Base-by-base conservation (phyloP, 2,329 filamentous ascomycete species). In the Phoma sp. region DNA sequence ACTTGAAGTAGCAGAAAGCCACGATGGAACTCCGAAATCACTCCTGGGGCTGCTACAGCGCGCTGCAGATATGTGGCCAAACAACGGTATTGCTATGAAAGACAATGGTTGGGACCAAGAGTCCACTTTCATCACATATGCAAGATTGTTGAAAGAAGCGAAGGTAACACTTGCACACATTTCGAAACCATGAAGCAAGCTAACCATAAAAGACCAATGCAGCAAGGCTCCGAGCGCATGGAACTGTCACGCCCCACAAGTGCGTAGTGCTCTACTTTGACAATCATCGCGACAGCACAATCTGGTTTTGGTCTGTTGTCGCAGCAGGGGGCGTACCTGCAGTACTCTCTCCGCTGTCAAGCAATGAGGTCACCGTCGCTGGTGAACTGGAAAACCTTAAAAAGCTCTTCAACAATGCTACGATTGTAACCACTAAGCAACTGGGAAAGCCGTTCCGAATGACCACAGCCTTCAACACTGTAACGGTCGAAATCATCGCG, bases 271-370 rank as follows among this genome's bases (percentile, higher is more conserved):
- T 58, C 2, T 52, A 61, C 37, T 49, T 61, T 29, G 37, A 61
- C 49, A 51, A 27, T 9, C 58, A 61, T 32, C 45, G 41, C 13
- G 51, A 58, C 19, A 57, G 48, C 31, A 41, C 51, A 4, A 35
- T 61, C 15, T 61, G 55, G 58, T 61, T 51, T 38, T 61, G 58
- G 58, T 49, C 55, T 1, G 25, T 41, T 21, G 32, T 59, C 2
- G 31, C 39, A 12, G 58, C 58, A 13, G 49, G 48, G 2, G 55
- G 51, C 9, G 25, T 59, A n/a, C 58, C 58, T 31, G 55, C 44
- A n/a, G 22, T 52, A 8, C 53, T 51, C 2, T 50, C 55, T 35
- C 39, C 58, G 4, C 38, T 56, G 17, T 61, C 47, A 43, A 57
- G 40, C 27, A 59, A 44, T 25, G 54, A 45, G 19, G 33, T 17